A percentile compares a stretch with the other conserved stretches of the same genome.
These are phyloP conservation scores for Ceratocystis diversiconidia DNA, from an alignment of 2,329 filamentous ascomycete genomes.

Conservation along the genomic window DNA sequence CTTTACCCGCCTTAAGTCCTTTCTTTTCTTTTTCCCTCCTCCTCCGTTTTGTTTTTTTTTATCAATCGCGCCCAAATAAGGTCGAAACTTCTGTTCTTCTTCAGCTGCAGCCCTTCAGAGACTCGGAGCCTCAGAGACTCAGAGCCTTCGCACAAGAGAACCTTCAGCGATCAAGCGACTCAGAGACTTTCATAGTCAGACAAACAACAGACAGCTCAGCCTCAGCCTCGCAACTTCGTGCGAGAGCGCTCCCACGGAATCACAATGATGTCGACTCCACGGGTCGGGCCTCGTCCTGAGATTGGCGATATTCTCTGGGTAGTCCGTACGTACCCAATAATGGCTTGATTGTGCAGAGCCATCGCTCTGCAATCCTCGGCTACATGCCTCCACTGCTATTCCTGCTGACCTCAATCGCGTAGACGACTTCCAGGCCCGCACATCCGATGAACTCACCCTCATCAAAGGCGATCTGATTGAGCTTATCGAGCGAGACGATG, in stretches of 20 bases:
- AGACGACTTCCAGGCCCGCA: constrained; percentile 89
- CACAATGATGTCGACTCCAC: constrained; percentile 30
- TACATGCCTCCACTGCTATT: neutral
- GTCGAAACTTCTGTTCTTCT: constrained; percentile 11
- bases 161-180: neutral
- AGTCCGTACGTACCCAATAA: constrained; percentile 44
- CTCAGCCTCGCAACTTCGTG: neutral
- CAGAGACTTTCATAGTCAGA: no score
- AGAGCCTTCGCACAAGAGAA: neutral
- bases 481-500: constrained; percentile 71
- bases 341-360: no score
- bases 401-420: constrained; percentile 13
- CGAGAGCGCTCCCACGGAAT: neutral
- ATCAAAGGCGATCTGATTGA: constrained; percentile 73
- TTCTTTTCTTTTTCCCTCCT: neutral
- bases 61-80: constrained; percentile 20
- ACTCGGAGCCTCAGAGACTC: constrained; percentile 13
- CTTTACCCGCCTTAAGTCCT: neutral
- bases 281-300: constrained; percentile 32
- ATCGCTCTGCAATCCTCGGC: neutral
- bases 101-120: constrained; percentile 19
- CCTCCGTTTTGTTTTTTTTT: neutral
- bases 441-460: constrained; percentile 82
- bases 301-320: constrained; percentile 55
- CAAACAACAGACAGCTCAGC: neutral